Conservation (phyloP, 78 protist genomes). For the Acrasis kona region DNA sequence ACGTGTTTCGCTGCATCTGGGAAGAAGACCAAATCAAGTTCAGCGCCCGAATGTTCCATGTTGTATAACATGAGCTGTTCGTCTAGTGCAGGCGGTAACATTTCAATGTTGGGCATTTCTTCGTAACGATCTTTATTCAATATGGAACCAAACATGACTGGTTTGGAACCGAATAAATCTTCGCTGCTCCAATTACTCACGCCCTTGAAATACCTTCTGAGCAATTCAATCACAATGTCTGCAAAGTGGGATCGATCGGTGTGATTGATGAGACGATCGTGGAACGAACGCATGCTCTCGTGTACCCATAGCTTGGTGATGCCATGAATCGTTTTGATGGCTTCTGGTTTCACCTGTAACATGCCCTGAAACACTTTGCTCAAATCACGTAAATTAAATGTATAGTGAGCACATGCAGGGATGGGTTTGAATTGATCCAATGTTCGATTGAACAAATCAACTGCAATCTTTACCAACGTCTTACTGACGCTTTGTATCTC, state of each 20-base stretch:
- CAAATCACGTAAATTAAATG: constrained; percentile 78
- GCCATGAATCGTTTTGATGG: background rate
- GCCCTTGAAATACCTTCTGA: background rate
- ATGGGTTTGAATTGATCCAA: constrained; percentile 48
- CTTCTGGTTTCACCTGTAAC: background rate
- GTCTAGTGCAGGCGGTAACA: constrained; percentile 23
- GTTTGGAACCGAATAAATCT: background rate
- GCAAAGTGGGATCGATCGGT: constrained; percentile 36
- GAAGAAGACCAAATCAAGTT: constrained; percentile 66
- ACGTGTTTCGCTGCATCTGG: constrained; percentile 48
- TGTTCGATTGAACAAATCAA: constrained; percentile 45
- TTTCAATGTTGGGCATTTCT: constrained; percentile 1
- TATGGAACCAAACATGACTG: constrained; percentile 32
- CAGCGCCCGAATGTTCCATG: background rate
- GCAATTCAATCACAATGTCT: background rate
- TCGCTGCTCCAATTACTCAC: background rate
- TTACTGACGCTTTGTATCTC: constrained; percentile 1
- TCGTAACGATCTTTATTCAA: constrained; percentile 8
- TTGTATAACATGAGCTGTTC: constrained; percentile 39
- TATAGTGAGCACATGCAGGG: constrained; percentile 70
- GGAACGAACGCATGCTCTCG: constrained; percentile 60
- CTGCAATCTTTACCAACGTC: constrained; percentile 25
- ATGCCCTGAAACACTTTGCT: constrained; percentile 46
- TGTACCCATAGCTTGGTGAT: constrained; percentile 51
- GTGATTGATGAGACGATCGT: constrained; percentile 56